A percentile compares a stretch with the other conserved stretches of the same genome.
phyloP scores from a whole-genome alignment of 2,329 filamentous ascomycete species.

The Domatiomyces globalis region DNA sequence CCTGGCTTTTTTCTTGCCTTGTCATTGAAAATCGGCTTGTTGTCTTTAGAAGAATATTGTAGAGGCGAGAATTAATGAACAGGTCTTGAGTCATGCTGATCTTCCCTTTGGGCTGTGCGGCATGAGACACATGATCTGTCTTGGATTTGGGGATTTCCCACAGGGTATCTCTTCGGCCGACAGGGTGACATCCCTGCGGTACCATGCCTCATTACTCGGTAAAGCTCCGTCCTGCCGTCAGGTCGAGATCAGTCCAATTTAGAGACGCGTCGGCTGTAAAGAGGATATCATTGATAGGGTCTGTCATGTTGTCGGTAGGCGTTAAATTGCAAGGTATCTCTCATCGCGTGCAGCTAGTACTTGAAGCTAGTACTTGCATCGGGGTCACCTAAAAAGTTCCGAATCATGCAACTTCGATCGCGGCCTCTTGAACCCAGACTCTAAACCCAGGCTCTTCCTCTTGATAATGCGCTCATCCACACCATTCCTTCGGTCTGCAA shows the following conservation, averaged over 20 bases:
- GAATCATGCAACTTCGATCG: conserved; percentile 60
- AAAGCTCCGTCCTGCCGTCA: neutral
- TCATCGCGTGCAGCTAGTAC: conserved; percentile 25
- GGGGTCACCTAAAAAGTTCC: conserved; percentile 53
- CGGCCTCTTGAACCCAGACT: conserved; percentile 44
- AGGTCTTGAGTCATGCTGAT: neutral
- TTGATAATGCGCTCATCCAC: conserved; percentile 57
- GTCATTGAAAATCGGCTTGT: neutral
- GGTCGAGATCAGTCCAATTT: neutral
- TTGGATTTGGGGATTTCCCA: neutral
- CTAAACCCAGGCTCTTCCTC: conserved; percentile 63
- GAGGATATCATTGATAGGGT: neutral
- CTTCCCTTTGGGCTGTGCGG: neutral
- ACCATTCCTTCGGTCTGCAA: conserved; percentile 63
- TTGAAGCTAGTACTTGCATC: conserved; percentile 36
- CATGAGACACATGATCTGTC: no score
- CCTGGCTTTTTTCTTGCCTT: neutral
- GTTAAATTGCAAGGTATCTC: neutral
- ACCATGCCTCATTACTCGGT: neutral
- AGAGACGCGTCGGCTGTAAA: neutral
- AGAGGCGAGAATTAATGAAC: neutral
- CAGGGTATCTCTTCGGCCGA: neutral
- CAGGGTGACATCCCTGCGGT: no score
- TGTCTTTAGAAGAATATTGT: neutral
- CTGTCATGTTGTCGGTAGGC: neutral